Evolutionary conservation across 768 basidiomycete species (phyloP), one percentile per base, ranked within the genome.

Genomic region (Pulveroboletus frians): DNA sequence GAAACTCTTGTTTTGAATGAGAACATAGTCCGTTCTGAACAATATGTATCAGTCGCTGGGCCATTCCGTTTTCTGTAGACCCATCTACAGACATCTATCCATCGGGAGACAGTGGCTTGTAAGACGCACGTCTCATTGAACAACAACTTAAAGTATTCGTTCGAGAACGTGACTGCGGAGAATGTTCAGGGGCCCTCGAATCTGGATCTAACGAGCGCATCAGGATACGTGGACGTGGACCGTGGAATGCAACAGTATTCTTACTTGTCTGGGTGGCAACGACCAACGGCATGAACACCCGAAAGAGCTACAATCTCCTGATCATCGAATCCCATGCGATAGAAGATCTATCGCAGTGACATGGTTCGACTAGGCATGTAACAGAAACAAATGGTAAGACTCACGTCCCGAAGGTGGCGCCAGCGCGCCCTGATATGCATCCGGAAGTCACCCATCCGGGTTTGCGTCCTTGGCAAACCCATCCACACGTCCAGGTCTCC

Each of bases 11-110:
- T 98, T 95, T 67, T 85, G 83, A 53, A 78, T 76, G 48, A 98
- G 77, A 46, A 88, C 83, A 67, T 92, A 92, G 71, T 96, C 93
- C 60, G 92, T 86, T 32, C 85, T 88, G 48, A 9, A 44, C 7
- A 29, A 6, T 18, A 26, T 1, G 14, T 3, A 17, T 39, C 15
- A 15, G 29, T 50, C 20, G 36, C 20, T 17, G 93, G 92, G 44
- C 91, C 94, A 53, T 73, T 71, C 92, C 95, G 97, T 70, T 93
- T 95, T 72, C 79, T 87, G 93, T 93, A 95, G n/a, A 83, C 76
- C 88, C 89, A 91, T 50, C 78, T 81, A 40, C 17, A 43, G 15
- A 15, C 20, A 14, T 26, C 9, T 34, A 10, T 61, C 18, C 30
- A 42, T 4, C 9, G 3, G 45, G 23, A 9, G 3, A 40, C 2